Evolutionary conservation across 2,329 filamentous ascomycete species (phyloP).

Genomic region (Cladophialophora psammophila): DNA sequence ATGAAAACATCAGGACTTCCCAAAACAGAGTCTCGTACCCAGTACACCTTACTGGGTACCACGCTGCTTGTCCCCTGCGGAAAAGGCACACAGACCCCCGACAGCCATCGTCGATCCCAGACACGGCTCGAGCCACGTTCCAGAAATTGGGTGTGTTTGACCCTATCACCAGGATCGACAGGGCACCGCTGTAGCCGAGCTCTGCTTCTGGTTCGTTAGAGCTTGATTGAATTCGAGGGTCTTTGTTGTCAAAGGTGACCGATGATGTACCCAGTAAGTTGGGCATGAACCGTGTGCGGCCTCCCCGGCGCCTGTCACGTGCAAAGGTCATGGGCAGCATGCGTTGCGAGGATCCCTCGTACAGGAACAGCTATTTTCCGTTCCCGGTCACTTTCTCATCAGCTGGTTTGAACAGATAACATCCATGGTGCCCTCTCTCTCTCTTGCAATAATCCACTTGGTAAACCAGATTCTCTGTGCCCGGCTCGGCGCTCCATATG

Average conservation of each 20-base stretch:
- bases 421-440: too few relatives aligned
- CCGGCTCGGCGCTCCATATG: too few relatives aligned
- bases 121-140: conserved; percentile 3
- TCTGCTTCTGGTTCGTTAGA: background rate
- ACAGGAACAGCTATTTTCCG: background rate
- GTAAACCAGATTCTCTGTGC: too few relatives aligned
- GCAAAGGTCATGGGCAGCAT: background rate
- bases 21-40: background rate
- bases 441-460: too few relatives aligned
- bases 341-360: too few relatives aligned
- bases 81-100: background rate
- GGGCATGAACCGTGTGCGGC: background rate
- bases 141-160: background rate
- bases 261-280: background rate
- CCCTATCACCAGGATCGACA: conserved; percentile 2
- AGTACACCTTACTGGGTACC: background rate
- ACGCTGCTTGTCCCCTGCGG: background rate
- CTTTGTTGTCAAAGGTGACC: background rate
- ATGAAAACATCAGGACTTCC: background rate
- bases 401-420: too few relatives aligned
- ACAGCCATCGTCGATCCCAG: conserved; percentile 2
- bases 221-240: background rate
- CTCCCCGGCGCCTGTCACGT: background rate
- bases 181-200: conserved; percentile 1
- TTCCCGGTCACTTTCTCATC: too few relatives aligned